Conservation (phyloP, 805 yeast genomes). For the Cephaloascus albidus region DNA sequence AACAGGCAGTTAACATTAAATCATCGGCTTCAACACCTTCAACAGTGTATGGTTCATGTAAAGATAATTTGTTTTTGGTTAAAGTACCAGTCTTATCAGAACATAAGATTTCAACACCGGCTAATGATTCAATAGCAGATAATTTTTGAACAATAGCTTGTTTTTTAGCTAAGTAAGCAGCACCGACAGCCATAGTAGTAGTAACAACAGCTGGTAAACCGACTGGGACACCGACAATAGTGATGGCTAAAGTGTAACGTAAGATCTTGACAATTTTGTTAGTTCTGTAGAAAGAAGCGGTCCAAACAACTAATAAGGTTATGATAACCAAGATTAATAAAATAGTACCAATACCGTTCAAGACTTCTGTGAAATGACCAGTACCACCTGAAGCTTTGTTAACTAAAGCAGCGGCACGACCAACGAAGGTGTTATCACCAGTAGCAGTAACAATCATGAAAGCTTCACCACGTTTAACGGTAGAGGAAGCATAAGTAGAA, state of each 20-base stretch:
- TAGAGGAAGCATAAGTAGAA: slow-evolving; percentile 81
- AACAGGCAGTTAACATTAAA: slow-evolving; percentile 93
- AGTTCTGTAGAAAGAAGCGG: slow-evolving; percentile 90
- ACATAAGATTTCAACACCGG: slow-evolving; percentile 96
- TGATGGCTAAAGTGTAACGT: slow-evolving; percentile 89
- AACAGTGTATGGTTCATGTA: slow-evolving; percentile 96
- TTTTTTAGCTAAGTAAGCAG: slow-evolving; percentile 95
- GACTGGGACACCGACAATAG: slow-evolving; percentile 97
- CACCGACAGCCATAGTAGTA: slow-evolving; percentile 99
- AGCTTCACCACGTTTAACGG: slow-evolving; percentile 93
- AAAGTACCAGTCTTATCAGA: slow-evolving; percentile 98
- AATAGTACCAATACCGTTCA: slow-evolving; percentile 95
- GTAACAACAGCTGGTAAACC: slow-evolving; percentile 98
- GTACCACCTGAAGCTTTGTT: slow-evolving; percentile 88
- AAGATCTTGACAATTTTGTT: slow-evolving; percentile 78
- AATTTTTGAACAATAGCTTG: slow-evolving; percentile 95
- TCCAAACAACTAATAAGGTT: slow-evolving; percentile 86
- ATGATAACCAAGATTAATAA: slow-evolving; percentile 80
- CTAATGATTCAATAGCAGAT: slow-evolving; percentile 93
- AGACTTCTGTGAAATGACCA: slow-evolving; percentile 96
- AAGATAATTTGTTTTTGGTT: slow-evolving; percentile 92
- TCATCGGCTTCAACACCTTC: slow-evolving; percentile 96
- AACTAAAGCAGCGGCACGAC: slow-evolving; percentile 95
- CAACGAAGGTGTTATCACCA: slow-evolving; percentile 92
- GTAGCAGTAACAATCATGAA: slow-evolving; percentile 91